Evolutionary conservation across 768 basidiomycete species (phyloP).

Genomic region (Coprinopsis cinerea): DNA sequence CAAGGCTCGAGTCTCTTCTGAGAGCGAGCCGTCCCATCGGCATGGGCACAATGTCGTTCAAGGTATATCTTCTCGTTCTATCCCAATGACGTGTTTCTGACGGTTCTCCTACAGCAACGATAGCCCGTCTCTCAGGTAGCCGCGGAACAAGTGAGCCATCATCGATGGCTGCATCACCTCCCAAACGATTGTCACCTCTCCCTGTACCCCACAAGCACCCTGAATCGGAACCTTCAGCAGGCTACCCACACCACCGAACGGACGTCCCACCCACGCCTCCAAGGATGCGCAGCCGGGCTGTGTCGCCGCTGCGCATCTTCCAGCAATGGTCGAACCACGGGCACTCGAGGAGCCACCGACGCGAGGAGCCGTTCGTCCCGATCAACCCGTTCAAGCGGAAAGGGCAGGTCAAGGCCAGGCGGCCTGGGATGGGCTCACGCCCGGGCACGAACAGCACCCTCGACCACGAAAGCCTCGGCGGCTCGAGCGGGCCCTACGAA

Average conservation of each 20-base stretch:
- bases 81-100: no score
- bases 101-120: background rate
- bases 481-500: conserved; percentile 21
- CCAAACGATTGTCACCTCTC: conserved; percentile 17
- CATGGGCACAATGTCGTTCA: conserved; percentile 3
- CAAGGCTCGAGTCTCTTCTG: conserved; percentile 48
- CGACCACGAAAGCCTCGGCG: conserved; percentile 11
- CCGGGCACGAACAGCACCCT: conserved; percentile 25
- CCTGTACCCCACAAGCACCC: conserved; percentile 14
- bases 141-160: background rate
- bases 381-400: conserved; percentile 45
- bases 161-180: conserved; percentile 10
- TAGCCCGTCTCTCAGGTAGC: background rate
- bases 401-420: conserved; percentile 15
- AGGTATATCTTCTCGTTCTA: conserved; percentile 1
- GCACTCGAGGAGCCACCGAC: conserved; percentile 26
- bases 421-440: conserved; percentile 15
- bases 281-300: conserved; percentile 44
- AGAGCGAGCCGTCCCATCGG: background rate
- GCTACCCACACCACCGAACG: no score
- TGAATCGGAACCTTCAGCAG: conserved; percentile 6
- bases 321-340: conserved; percentile 49
- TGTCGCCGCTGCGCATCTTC: conserved; percentile 57
- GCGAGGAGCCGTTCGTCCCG: conserved; percentile 52
- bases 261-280: conserved; percentile 32